Evolutionary conservation across 169 alveolate species (phyloP).

Genomic region (Eimeria falciformis): DNA sequence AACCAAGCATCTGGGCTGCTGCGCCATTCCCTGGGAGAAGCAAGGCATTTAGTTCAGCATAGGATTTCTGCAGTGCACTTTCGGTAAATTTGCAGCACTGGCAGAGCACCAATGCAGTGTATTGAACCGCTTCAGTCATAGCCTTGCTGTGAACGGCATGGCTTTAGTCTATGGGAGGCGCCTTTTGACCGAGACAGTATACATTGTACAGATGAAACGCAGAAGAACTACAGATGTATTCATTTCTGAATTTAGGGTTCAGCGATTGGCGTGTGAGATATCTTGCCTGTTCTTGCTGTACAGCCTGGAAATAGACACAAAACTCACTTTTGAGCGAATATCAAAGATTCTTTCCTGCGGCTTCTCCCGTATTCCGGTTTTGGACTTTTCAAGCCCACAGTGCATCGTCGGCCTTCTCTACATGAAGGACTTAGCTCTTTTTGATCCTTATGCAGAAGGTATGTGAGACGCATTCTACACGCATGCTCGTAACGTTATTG

Average conservation of each 20-base stretch:
- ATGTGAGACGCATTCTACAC: not conserved
- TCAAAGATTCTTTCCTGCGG: slow-evolving; percentile 56
- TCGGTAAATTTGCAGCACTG: too few relatives aligned
- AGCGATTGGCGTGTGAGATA: not conserved
- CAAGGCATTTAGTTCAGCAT: not conserved
- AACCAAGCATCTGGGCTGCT: not conserved
- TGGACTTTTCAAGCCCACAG: slow-evolving; percentile 57
- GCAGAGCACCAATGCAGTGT: too few relatives aligned
- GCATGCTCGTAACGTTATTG: not conserved
- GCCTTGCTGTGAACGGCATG: too few relatives aligned
- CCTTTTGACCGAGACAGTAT: not conserved
- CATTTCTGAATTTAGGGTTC: too few relatives aligned
- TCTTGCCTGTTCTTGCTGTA: not conserved
- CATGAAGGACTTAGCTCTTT: slow-evolving; percentile 68
- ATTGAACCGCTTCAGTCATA: too few relatives aligned
- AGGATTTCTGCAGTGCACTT: not conserved
- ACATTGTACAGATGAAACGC: too few relatives aligned
- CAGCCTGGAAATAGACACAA: slow-evolving; percentile 63
- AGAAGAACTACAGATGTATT: too few relatives aligned
- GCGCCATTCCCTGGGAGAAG: not conserved
- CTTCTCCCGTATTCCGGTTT: slow-evolving; percentile 71
- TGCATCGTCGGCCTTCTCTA: slow-evolving; percentile 74
- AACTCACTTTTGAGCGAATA: slow-evolving; percentile 26
- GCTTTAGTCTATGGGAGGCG: not conserved
- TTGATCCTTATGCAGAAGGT: slow-evolving; percentile 63